Evolutionary conservation across 1,284 basidiomycete genomes (phyloP).

Genomic region (Cystobasidium sp.): DNA sequence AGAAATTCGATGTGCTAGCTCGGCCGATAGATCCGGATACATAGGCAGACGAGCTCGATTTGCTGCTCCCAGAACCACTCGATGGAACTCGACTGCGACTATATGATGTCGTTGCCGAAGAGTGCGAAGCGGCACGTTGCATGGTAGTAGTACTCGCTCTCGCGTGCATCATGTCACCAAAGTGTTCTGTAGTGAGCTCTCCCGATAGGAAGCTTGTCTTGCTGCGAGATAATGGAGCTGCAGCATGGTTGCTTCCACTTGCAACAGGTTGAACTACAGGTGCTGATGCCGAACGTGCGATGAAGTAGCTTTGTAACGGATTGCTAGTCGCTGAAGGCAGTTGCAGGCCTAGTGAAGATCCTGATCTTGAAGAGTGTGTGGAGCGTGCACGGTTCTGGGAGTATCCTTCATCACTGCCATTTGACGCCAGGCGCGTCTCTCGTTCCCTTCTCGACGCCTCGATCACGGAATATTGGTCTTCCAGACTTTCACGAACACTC

Average conservation of each 20-base stretch:
- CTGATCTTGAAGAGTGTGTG: background rate
- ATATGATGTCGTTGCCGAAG: background rate
- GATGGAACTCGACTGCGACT: background rate
- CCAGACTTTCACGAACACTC: conserved; percentile 8
- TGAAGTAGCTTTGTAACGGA: background rate
- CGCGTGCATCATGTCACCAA: background rate
- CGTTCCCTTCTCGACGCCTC: background rate
- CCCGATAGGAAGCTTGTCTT: conserved; percentile 13
- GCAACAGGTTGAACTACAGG: background rate
- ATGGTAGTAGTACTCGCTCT: no score
- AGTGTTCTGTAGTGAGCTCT: background rate
- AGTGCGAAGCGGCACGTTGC: background rate
- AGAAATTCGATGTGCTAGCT: background rate
- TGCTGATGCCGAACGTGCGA: background rate
- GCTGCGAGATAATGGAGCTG: background rate
- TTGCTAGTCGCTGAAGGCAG: background rate
- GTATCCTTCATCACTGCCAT: background rate
- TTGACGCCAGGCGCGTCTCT: conserved; percentile 1
- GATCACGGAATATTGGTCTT: conserved; percentile 18
- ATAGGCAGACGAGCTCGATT: background rate
- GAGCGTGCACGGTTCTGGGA: background rate
- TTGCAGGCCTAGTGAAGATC: background rate
- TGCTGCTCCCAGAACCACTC: background rate
- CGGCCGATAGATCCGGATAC: background rate
- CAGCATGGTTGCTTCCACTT: background rate